phyloP scores from a whole-genome alignment of 257 asterid genomes.

The Craterostigma plantagineum region DNA sequence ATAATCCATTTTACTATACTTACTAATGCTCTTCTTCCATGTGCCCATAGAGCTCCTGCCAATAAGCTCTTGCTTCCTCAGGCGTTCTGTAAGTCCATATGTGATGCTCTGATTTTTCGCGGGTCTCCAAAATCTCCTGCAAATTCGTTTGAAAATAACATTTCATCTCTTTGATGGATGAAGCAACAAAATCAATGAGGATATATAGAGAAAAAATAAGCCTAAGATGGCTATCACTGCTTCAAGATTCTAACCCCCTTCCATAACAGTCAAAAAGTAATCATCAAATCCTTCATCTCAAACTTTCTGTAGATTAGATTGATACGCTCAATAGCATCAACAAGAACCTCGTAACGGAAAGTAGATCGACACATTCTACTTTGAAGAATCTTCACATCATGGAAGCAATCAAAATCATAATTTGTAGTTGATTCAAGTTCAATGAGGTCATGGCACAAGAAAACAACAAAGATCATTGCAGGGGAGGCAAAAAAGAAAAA shows the following conservation, averaged over 20 bases:
- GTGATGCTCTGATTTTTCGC: background rate
- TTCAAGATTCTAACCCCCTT: no score
- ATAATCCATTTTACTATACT: no score
- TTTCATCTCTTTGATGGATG: background rate
- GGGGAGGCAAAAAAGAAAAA: background rate
- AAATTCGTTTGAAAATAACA: background rate
- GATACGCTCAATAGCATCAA: no score
- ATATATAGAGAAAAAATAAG: background rate
- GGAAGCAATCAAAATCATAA: background rate
- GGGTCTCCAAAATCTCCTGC: constrained; percentile 2
- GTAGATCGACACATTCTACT: no score
- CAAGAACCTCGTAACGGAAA: no score
- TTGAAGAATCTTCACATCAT: no score
- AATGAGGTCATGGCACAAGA: background rate
- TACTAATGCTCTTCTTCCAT: background rate
- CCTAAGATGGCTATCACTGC: background rate
- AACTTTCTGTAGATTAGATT: no score
- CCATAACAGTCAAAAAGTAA: no score
- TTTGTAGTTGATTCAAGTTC: background rate
- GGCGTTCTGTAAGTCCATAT: background rate
- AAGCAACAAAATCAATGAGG: background rate
- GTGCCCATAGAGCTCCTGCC: constrained; percentile 3
- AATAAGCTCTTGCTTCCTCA: background rate
- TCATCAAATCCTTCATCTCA: no score
- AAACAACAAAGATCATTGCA: background rate